Evolutionary conservation across 2,329 filamentous ascomycete species (phyloP).

Genomic region (Beauveria australis): DNA sequence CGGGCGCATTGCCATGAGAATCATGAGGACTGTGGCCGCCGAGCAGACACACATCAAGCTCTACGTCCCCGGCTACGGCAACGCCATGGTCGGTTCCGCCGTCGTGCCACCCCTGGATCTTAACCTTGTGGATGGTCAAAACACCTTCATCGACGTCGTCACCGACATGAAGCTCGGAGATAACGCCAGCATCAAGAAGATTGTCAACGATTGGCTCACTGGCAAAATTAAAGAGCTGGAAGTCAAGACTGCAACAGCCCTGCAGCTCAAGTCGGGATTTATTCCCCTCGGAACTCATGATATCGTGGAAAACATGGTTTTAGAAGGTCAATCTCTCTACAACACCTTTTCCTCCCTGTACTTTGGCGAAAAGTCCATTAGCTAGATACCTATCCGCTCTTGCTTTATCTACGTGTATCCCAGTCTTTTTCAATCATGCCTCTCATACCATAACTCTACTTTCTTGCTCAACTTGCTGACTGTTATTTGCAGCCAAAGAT

Average conservation of each 20-base stretch:
- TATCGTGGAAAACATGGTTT: constrained; percentile 64
- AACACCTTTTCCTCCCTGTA: constrained; percentile 53
- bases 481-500: constrained; percentile 47
- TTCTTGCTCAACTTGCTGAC: constrained; percentile 23
- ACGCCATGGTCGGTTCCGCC: constrained; percentile 70
- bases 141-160: constrained; percentile 70
- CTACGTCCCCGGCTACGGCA: constrained; percentile 73
- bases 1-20: constrained; percentile 70
- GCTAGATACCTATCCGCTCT: constrained; percentile 11
- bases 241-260: constrained; percentile 63
- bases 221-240: constrained; percentile 65
- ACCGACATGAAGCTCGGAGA: constrained; percentile 69
- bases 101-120: constrained; percentile 67
- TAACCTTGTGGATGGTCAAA: constrained; percentile 68
- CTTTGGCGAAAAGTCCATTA: constrained; percentile 48
- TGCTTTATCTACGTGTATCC: constrained; percentile 8
- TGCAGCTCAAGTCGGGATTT: constrained; percentile 71
- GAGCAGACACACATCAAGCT: constrained; percentile 65
- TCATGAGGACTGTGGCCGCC: constrained; percentile 68
- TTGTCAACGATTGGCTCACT: constrained; percentile 84
- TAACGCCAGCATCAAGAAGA: constrained; percentile 63
- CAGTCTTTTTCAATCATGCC: constrained; percentile 1
- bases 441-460: constrained; percentile 10
- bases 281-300: constrained; percentile 70
- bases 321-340: constrained; percentile 76